Percentiles rank a stretch among this genome's conserved stretches.
Conservation (phyloP, 176 grass and related monocot species). For the Thalia dealbata region DNA sequence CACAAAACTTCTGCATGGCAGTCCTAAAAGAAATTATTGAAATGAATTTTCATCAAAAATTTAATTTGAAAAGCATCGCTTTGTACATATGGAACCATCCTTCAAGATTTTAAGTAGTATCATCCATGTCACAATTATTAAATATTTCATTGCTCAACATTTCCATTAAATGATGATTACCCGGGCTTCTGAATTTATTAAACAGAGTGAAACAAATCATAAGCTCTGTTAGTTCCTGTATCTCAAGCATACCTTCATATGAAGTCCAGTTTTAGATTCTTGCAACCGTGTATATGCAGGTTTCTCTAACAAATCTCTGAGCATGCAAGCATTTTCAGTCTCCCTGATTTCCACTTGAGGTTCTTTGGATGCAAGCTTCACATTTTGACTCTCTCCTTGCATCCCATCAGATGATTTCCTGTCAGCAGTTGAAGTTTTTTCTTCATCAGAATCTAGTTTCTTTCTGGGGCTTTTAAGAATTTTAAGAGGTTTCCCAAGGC, state of each 20-base stretch:
- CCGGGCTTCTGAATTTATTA: not conserved
- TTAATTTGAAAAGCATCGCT: not conserved
- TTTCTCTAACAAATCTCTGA: slow-evolving; percentile 67
- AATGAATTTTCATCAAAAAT: not conserved
- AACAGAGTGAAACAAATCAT: not conserved
- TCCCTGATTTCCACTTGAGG: slow-evolving; percentile 33
- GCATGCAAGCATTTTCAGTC: slow-evolving; percentile 41
- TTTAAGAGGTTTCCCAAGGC: slow-evolving; percentile 96
- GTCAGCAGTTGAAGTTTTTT: slow-evolving; percentile 29
- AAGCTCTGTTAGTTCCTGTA: not conserved
- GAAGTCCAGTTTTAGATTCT: slow-evolving; percentile 89
- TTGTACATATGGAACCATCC: too few relatives aligned
- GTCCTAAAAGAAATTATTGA: not conserved
- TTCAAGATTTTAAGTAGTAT: too few relatives aligned
- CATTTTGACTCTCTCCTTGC: slow-evolving; percentile 43
- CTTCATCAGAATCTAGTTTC: slow-evolving; percentile 37
- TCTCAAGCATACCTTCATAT: slow-evolving; percentile 56
- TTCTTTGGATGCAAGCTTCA: slow-evolving; percentile 28
- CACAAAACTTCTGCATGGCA: not conserved
- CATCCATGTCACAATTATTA: too few relatives aligned
- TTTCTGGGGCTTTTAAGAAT: slow-evolving; percentile 56
- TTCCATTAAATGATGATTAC: not conserved
- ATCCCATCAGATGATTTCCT: slow-evolving; percentile 26
- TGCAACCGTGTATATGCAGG: slow-evolving; percentile 74
- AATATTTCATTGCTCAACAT: not conserved